A percentile compares a stretch with the other conserved stretches of the same genome.
Conservation (phyloP, 352 stramenopile species). For the Phytophthora aleatoria region DNA sequence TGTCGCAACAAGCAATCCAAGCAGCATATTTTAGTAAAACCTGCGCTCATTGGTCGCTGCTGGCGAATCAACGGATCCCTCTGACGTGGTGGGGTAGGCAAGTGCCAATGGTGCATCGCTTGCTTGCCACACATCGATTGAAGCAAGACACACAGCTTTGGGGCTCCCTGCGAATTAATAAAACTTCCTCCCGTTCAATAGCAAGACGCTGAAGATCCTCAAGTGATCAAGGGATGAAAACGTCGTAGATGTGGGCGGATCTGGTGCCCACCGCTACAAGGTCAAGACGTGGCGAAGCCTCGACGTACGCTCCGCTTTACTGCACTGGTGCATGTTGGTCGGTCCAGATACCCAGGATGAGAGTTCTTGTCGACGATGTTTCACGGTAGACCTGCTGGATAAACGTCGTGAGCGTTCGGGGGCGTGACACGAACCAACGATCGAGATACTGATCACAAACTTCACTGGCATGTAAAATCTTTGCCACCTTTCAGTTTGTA, state of each 20-base stretch:
- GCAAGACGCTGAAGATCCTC: not conserved
- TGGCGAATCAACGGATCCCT: slow-evolving; percentile 25
- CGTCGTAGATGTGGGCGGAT: not conserved
- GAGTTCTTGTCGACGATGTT: not conserved
- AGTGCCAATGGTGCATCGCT: slow-evolving; percentile 17
- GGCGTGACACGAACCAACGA: too few species aligned
- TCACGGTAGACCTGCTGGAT: not conserved
- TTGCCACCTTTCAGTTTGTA: too few species aligned
- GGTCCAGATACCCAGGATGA: too few species aligned
- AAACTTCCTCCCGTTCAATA: not conserved
- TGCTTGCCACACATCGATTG: slow-evolving; percentile 9
- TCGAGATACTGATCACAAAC: too few species aligned
- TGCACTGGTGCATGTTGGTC: not conserved
- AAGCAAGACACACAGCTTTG: too few species aligned
- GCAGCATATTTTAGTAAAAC: slow-evolving; percentile 31
- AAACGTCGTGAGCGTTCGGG: not conserved
- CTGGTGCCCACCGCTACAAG: not conserved
- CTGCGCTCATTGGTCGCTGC: slow-evolving; percentile 7
- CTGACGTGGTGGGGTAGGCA: slow-evolving; percentile 29
- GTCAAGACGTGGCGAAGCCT: not conserved
- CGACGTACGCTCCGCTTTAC: not conserved
- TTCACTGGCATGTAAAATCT: too few species aligned
- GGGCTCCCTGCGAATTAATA: not conserved
- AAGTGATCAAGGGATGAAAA: too few species aligned
- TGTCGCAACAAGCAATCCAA: slow-evolving; percentile 27